Evolutionary conservation across 352 stramenopile genomes (phyloP), one percentile per base, ranked within the genome.

Genomic region (Phytopythium oedochilum): DNA sequence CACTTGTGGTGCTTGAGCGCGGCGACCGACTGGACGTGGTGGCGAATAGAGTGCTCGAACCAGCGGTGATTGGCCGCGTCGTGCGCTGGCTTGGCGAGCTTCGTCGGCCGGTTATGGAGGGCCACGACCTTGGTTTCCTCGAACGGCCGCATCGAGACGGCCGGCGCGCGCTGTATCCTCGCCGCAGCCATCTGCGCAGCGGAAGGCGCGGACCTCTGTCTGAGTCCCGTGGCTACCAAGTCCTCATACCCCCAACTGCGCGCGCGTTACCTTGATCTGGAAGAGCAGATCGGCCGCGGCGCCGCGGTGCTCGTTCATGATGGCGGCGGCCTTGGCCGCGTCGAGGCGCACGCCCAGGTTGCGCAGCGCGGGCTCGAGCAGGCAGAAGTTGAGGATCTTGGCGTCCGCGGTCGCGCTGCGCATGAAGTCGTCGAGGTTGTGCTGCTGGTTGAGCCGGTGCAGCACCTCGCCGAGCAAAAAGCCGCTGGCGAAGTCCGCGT

Each of bases 331-430:
- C 12, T 75, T 64, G 38, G 78, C 80, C n/a, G 83, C 72, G 54
- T 96, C 83, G 53, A 97, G 92, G 5, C 68, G 64, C 44, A 97
- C 63, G 55, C 75, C 72, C 44, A 96, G 71, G 28, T 78, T 79
- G 22, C 76, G 77, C 28, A 96, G 60, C 32, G 70, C 77, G 5
- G 85, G 84, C 67, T 96, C 83, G 17, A 97, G 57, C 23, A 96
- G 66, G 20, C 84, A 94, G 61, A 96, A 97, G 65, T 96, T 96
- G 68, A 91, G 50, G 64, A 94, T 88, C 64, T 94, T 96, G 53
- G 85, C 84, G 50, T 94, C 79, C 12, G 79, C 75, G 29, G 63
- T 86, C 23, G 64, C 63, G 68, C 70, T 88, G 58, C 82, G 57
- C 57, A 91, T 71, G 46, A 96, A 96, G 51, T 91, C 71, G 40